Conservation (phyloP, 2,329 filamentous ascomycete species). For the Aspergillus novofumigatus region DNA sequence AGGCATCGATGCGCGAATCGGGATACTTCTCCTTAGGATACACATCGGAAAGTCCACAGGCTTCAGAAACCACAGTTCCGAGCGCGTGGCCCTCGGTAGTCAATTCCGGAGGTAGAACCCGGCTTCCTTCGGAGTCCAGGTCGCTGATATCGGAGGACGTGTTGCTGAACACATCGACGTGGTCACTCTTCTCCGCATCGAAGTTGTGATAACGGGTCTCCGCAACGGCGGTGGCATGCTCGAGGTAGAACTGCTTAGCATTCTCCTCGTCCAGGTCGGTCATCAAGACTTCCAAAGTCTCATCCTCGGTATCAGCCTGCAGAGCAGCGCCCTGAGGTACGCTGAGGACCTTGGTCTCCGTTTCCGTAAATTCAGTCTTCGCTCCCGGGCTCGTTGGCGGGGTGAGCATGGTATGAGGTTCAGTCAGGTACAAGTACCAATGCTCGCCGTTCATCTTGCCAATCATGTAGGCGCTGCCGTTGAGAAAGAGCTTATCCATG, state of each 20-base stretch:
- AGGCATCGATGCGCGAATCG: constrained; percentile 89
- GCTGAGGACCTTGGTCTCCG: constrained; percentile 57
- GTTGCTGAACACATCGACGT: constrained; percentile 74
- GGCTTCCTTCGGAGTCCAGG: constrained; percentile 48
- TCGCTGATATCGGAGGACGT: constrained; percentile 60
- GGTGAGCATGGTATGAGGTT: constrained; percentile 73
- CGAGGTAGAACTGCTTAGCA: constrained; percentile 66
- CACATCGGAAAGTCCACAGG: constrained; percentile 81
- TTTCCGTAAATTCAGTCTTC: constrained; percentile 47
- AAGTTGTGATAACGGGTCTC: constrained; percentile 73
- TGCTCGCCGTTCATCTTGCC: constrained; percentile 99
- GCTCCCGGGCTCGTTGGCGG: constrained; percentile 70
- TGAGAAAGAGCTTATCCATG: constrained; percentile 84
- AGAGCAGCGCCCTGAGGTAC: constrained; percentile 41
- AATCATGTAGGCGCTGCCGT: constrained; percentile 97
- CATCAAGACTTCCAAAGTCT: constrained; percentile 62
- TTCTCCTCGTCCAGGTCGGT: constrained; percentile 64
- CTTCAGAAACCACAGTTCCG: constrained; percentile 85
- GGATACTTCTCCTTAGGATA: constrained; percentile 86
- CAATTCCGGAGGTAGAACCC: constrained; percentile 63
- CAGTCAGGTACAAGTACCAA: constrained; percentile 97
- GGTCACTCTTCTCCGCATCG: constrained; percentile 57
- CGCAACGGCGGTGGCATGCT: constrained; percentile 85
- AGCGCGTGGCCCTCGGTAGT: constrained; percentile 92
- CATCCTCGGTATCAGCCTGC: constrained; percentile 38